Evolutionary conservation across 2,329 filamentous ascomycete genomes (phyloP).

Genomic region (Trichoderma sp.): DNA sequence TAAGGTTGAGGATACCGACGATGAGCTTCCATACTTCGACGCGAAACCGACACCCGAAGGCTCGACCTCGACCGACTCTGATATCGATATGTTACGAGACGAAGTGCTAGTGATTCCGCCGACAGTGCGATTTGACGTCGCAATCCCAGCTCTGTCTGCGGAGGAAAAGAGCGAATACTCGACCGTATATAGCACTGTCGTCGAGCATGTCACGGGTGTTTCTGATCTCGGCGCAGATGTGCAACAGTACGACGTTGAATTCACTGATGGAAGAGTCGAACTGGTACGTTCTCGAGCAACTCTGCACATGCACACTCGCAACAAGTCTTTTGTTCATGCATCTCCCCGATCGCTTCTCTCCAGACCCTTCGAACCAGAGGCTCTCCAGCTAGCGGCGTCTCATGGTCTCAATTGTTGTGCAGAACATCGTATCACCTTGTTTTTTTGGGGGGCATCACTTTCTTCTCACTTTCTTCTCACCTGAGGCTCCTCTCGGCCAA

Average conservation of each 20-base stretch:
- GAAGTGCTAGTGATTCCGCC: not conserved
- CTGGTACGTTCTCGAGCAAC: constrained; percentile 44
- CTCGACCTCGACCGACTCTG: not conserved
- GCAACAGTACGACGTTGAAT: constrained; percentile 46
- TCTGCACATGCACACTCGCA: not conserved
- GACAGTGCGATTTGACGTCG: constrained; percentile 37
- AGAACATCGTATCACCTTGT: not conserved
- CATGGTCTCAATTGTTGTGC: not conserved
- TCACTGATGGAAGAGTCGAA: constrained; percentile 50
- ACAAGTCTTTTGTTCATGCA: not conserved
- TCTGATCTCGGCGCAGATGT: constrained; percentile 34
- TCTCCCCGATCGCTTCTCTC: not conserved
- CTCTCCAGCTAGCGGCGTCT: not conserved
- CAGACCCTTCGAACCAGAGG: not conserved
- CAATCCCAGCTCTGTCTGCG: constrained; percentile 36
- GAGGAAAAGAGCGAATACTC: constrained; percentile 39
- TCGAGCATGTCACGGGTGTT: constrained; percentile 44
- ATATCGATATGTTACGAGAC: not conserved
- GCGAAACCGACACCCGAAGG: not conserved
- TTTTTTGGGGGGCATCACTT: not conserved
- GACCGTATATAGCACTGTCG: constrained; percentile 40
- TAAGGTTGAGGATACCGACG: not conserved
- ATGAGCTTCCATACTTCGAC: not conserved
- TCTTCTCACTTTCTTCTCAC: constrained; percentile 1
- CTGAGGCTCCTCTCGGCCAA: not conserved